Evolutionary conservation across 345 rosid genomes (phyloP), one percentile per base, ranked within the genome.

Genomic region (Dipteronia sinensis): DNA sequence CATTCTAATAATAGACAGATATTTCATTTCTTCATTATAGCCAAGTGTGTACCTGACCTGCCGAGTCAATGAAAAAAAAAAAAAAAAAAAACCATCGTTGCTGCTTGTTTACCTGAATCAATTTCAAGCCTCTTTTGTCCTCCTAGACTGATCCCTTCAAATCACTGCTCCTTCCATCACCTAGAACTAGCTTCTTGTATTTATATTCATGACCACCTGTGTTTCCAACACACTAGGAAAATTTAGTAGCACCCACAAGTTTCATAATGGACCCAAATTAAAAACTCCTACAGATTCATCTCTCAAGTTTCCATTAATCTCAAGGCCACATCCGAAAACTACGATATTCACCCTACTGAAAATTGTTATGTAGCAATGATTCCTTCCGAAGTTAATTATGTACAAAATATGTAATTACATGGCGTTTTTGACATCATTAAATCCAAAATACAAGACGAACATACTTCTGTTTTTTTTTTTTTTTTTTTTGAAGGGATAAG

Each of bases 131-230:
- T 67, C 31, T 73, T 79, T 1, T 42, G 34, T 29, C 34, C 83
- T 1, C 86, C 87, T 7, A 85, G 1, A 47, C 88, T 85, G 1
- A 86, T 82, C 46, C 85, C 82, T 61, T 83, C 86, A 7, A 86
- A 75, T 42, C 58, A 63, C 46, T 0, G 83, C 83, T 1, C 74
- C 81, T 29, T 29, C 34, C 34, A 29, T 29, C 34, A 0, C 85
- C 84, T 19, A 89, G 9, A 7, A 70, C 42, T 66, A 87, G 29
- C 27, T 27, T 27, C 27, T 27, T 27, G 1, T 27, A 27, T 27
- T 27, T 27, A 27, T 27, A 27, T 27, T 27, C 27, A 27, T 27
- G 27, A 27, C 27, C n/a, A n/a, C n/a, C n/a, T n/a, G n/a, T n/a
- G n/a, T n/a, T n/a, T n/a, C n/a, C n/a, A n/a, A n/a, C 27, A 27